These are phyloP conservation scores for Cladophialophora chaetospira DNA, from an alignment of 2,329 filamentous ascomycete species.

Conservation along the genomic window DNA sequence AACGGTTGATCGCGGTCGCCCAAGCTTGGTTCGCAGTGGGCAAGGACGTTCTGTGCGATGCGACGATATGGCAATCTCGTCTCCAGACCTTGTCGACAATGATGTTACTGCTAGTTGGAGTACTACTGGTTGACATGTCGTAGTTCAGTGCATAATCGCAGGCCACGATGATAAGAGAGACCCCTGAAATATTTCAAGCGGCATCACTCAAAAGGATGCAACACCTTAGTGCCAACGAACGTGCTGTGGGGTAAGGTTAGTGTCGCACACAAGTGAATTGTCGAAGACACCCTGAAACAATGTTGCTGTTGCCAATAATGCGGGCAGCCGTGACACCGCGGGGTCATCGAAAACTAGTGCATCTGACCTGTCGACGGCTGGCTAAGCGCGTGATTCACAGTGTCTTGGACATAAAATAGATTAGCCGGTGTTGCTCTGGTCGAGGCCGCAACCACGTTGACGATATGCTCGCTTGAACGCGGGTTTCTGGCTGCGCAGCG, in stretches of 20 bases:
- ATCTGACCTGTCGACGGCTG: constrained; percentile 7
- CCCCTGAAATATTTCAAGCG: background rate
- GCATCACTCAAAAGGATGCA: background rate
- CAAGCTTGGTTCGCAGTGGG: background rate
- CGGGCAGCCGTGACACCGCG: constrained; percentile 5
- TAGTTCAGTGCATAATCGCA: background rate
- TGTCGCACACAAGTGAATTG: background rate
- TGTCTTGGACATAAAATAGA: background rate
- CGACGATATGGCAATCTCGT: background rate
- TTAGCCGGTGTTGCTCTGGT: constrained; percentile 2
- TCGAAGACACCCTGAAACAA: constrained; percentile 2
- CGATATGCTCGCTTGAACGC: background rate
- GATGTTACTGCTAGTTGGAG: background rate
- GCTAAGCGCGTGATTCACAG: constrained; percentile 6
- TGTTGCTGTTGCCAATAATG: constrained; percentile 7
- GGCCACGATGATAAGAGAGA: background rate
- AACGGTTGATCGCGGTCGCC: background rate
- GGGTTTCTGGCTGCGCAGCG: background rate
- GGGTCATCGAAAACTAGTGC: constrained; percentile 2
- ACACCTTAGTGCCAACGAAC: background rate
- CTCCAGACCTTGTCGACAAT: background rate
- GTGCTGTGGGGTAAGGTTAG: background rate
- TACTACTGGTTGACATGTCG: background rate
- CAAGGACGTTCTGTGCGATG: background rate
- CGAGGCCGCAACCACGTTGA: background rate